Evolutionary conservation across 2,329 filamentous ascomycete species (phyloP).

Genomic region (Diaporthe destruens): DNA sequence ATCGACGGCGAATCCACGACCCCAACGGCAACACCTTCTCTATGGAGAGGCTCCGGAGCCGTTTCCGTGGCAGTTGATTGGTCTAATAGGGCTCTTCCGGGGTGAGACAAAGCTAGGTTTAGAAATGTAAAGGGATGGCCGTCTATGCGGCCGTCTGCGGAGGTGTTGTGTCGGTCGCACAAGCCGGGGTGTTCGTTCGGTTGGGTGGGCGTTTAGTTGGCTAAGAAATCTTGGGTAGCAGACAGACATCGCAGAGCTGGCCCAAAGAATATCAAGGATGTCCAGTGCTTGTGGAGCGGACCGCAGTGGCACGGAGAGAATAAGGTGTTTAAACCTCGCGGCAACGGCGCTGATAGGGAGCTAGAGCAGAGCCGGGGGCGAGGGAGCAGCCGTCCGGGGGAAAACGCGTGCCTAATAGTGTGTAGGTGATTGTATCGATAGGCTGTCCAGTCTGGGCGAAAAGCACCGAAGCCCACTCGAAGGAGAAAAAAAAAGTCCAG

Average conservation of each 20-base stretch:
- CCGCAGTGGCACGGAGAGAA: slow-evolving; percentile 1
- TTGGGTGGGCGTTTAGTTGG: background rate
- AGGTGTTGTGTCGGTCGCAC: slow-evolving; percentile 10
- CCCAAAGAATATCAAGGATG: slow-evolving; percentile 10
- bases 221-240: background rate
- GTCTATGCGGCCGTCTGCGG: background rate
- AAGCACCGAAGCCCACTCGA: background rate
- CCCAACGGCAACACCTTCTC: background rate
- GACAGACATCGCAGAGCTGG: background rate
- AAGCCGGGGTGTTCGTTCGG: slow-evolving; percentile 14
- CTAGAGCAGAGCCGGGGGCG: slow-evolving; percentile 16
- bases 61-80: background rate
- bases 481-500: background rate
- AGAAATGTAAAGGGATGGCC: slow-evolving; percentile 8
- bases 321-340: slow-evolving; percentile 1
- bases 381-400: slow-evolving; percentile 15
- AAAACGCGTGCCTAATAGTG: slow-evolving; percentile 6
- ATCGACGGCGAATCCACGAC: background rate
- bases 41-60: background rate
- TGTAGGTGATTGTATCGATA: slow-evolving; percentile 8
- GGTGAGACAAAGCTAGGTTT: background rate
- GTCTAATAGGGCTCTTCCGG: background rate
- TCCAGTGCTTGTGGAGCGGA: slow-evolving; percentile 11
- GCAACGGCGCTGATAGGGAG: background rate
- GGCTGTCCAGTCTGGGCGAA: slow-evolving; percentile 3